Base-by-base conservation (phyloP, 495 filamentous ascomycete species). In the Aspergillus haitiensis region DNA sequence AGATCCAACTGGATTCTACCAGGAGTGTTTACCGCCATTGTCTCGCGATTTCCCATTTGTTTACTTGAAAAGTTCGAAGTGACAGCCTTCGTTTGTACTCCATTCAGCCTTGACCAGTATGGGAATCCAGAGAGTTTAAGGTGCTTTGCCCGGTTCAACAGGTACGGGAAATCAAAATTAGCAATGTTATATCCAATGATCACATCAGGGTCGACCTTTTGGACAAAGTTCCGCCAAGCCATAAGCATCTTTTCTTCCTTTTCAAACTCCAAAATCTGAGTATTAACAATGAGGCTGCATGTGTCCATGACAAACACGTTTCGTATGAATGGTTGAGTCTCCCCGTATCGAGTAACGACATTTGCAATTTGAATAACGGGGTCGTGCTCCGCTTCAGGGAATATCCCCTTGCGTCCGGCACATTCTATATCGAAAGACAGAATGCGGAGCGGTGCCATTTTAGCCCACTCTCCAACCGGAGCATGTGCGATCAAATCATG, bases 371-470 rank as follows among this genome's bases (percentile, higher is more conserved):
- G 94, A 61, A 99, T 99, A 54, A 99, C 93, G 0, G 93, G 91
- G 70, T 99, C 94, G 31, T 89, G 74, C 59, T 92, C 81, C 18
- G 95, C 84, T 73, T 98, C 93, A 5, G 94, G 94, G 70, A 99
- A 99, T 69, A 99, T 87, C 40, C 94, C 94, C 73, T 97, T 97
- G 62, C 94, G 90, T 31, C 94, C 94, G 59, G 94, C 95, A 70
- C 94, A 99, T 71, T 99, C 94, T 64, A 99, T 99, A 84, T 99
- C 94, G 63, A 99, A 97, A 3, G 93, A 97, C 12, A 99, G 73
- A 52, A 97, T 86, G 39, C 94, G 86, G 16, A 99, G 78, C 1
- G 94, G 94, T 0, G 94, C 95, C 91, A 99, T 98, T 75, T 97
- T 99, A 9, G 90, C 91, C 91, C 94, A 99, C 69, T 98, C 94